Percentiles rank a stretch among this genome's conserved stretches.
phyloP scores from a whole-genome alignment of 371 early-diverging fungal genomes.

The Furculomyces boomerangus region DNA sequence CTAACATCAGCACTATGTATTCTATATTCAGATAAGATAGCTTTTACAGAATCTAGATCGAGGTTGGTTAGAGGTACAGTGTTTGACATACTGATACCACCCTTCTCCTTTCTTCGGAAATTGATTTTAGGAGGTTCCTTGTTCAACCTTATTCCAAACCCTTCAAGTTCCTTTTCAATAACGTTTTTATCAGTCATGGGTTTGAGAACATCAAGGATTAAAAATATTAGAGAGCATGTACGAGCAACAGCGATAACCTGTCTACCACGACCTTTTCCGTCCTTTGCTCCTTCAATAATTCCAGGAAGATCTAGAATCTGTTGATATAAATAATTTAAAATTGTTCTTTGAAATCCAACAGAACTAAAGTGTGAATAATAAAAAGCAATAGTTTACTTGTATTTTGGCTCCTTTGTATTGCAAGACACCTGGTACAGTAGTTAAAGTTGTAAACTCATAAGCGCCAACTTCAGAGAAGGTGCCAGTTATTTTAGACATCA shows the following conservation, averaged over 20 bases:
- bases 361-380: too few relatives aligned
- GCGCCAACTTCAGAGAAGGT: slow-evolving; percentile 93
- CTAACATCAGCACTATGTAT: slow-evolving; percentile 86
- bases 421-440: slow-evolving; percentile 85
- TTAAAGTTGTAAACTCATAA: slow-evolving; percentile 99
- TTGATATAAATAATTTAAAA: too few relatives aligned
- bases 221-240: slow-evolving; percentile 83
- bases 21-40: slow-evolving; percentile 77
- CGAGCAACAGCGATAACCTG: slow-evolving; percentile 83
- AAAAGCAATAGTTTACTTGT: too few relatives aligned
- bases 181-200: slow-evolving; percentile 85
- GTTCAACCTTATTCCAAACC: slow-evolving; percentile 97
- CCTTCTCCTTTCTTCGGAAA: slow-evolving; percentile 86
- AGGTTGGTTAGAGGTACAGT: slow-evolving; percentile 72
- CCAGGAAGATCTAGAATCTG: slow-evolving; percentile 48
- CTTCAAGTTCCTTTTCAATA: slow-evolving; percentile 96
- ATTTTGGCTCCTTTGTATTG: slow-evolving; percentile 97
- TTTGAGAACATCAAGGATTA: slow-evolving; percentile 93
- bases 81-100: slow-evolving; percentile 81
- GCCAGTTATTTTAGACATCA: slow-evolving; percentile 95
- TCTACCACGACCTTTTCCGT: slow-evolving; percentile 98
- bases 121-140: slow-evolving; percentile 88
- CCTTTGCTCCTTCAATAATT: slow-evolving; percentile 77
- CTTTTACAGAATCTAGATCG: slow-evolving; percentile 69
- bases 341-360: too few relatives aligned